Evolutionary conservation across 148 eudicot genomes (phyloP).

Genomic region (Amaranthus hypochondriacus): DNA sequence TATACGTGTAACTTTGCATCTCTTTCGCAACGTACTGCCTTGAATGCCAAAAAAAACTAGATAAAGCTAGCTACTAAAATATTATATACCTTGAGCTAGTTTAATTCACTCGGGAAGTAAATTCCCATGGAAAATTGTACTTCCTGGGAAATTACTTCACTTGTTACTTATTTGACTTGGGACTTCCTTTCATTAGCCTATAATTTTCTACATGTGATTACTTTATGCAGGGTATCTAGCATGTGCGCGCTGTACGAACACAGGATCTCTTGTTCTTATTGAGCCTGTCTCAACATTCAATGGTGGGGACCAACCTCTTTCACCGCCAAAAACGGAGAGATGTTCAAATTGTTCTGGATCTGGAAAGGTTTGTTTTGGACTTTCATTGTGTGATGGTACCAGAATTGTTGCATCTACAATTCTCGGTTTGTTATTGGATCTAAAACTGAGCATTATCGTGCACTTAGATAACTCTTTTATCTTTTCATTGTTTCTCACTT

Average conservation of each 20-base stretch:
- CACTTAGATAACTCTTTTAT: too few species aligned
- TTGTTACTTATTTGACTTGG: too few species aligned
- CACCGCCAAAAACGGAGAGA: slow-evolving; percentile 72
- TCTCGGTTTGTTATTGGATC: slow-evolving; percentile 1
- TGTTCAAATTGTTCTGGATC: slow-evolving; percentile 90
- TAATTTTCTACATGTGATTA: neutral
- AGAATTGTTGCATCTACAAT: neutral
- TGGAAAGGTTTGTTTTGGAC: slow-evolving; percentile 59
- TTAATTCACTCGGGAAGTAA: neutral
- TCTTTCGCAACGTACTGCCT: neutral
- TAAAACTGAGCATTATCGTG: neutral
- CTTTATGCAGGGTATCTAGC: slow-evolving; percentile 80
- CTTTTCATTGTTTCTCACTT: neutral
- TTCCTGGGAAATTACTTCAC: too few species aligned
- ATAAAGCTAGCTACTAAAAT: neutral
- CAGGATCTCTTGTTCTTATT: slow-evolving; percentile 77
- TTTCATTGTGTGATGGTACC: neutral
- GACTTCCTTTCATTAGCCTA: neutral
- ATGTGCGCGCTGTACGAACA: slow-evolving; percentile 92
- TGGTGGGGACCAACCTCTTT: slow-evolving; percentile 63
- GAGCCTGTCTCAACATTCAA: slow-evolving; percentile 70
- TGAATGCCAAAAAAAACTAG: neutral
- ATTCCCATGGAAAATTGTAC: too few species aligned
- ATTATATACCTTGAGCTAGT: neutral
- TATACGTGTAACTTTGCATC: neutral